A percentile compares a stretch with the other conserved stretches of the same genome.
These are phyloP conservation scores for Lathyrus aphaca DNA, from an alignment of 306 rosid genomes.

Conservation along the genomic window DNA sequence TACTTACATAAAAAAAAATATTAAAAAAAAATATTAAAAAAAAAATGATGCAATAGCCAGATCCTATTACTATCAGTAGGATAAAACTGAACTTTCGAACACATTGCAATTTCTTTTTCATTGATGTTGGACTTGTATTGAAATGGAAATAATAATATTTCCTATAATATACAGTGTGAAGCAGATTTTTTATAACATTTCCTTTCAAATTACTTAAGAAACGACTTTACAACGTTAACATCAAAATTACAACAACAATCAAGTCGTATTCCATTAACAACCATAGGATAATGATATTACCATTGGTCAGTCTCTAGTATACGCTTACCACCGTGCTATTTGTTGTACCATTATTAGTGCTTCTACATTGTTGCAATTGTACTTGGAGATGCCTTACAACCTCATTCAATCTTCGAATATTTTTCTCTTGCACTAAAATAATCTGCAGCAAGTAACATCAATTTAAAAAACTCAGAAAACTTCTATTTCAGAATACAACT, in stretches of 20 bases:
- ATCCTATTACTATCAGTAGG: background rate
- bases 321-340: slow-evolving; percentile 47
- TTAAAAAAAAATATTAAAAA: no score
- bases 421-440: slow-evolving; percentile 75
- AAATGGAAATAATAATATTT: background rate
- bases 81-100: slow-evolving; percentile 7
- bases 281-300: no score
- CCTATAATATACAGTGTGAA: background rate
- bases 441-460: slow-evolving; percentile 50
- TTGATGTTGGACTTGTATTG: slow-evolving; percentile 3
- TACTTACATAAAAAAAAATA: no score
- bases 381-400: slow-evolving; percentile 63
- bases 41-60: background rate
- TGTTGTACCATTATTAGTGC: slow-evolving; percentile 39
- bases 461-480: slow-evolving; percentile 1
- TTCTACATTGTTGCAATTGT: slow-evolving; percentile 63
- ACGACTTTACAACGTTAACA: slow-evolving; percentile 21
- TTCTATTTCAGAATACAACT: background rate
- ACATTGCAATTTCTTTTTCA: slow-evolving; percentile 28
- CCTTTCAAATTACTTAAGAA: slow-evolving; percentile 16
- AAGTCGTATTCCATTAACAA: no score
- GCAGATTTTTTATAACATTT: slow-evolving; percentile 23
- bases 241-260: background rate
- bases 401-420: slow-evolving; percentile 64
- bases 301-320: slow-evolving; percentile 38